These are phyloP conservation scores for Styphnolobium japonicum DNA, from an alignment of 306 rosid genomes.

Conservation along the genomic window DNA sequence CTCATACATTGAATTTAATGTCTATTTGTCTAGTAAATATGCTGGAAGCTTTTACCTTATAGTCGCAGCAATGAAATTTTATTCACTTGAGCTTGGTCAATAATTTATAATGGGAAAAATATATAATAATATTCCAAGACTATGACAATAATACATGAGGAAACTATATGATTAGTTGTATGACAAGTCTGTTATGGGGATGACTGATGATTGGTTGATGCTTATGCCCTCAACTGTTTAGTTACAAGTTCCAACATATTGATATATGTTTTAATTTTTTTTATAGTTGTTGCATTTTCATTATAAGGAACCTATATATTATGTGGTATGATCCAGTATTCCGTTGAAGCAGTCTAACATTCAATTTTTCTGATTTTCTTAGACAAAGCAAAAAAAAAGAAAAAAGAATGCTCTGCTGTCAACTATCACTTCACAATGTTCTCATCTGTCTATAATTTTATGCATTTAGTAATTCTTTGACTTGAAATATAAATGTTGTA, in stretches of 20 bases:
- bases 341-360: background rate
- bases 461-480: background rate
- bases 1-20: background rate
- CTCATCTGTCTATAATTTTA: background rate
- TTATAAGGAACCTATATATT: background rate
- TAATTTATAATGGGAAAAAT: no score
- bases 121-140: no score
- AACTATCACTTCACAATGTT: background rate
- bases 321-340: background rate
- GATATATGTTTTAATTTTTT: background rate
- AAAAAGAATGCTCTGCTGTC: background rate
- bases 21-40: no score
- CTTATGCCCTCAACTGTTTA: no score
- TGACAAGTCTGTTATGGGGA: no score
- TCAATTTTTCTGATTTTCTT: constrained; percentile 8
- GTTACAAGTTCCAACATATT: no score
- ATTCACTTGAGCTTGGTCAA: background rate
- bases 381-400: constrained; percentile 55
- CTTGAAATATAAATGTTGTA: background rate
- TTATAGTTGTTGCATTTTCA: background rate
- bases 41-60: background rate
- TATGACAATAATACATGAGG: no score
- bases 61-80: background rate
- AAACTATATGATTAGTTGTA: no score
- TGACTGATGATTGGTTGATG: no score